Conservation (phyloP, 2,329 filamentous ascomycete species). For the Pochonia chlamydosporia region DNA sequence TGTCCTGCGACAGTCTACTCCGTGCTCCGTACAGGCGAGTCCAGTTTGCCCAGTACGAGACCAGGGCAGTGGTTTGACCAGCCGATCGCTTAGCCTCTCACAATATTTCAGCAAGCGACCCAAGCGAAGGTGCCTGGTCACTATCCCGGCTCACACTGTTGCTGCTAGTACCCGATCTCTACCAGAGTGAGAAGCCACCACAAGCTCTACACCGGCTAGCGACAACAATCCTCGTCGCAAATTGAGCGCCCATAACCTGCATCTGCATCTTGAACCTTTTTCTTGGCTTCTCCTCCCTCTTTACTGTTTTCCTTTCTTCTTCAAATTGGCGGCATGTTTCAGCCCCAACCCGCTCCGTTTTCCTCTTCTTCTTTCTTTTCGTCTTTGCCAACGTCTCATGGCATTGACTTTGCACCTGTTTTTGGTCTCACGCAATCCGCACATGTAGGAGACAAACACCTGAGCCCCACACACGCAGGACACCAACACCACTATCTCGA, state of each 20-base stretch:
- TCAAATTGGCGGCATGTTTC: conserved; percentile 41
- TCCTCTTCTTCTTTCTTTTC: conserved; percentile 35
- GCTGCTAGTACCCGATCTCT: conserved; percentile 7
- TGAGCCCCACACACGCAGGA: conserved; percentile 7
- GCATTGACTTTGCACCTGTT: conserved; percentile 22
- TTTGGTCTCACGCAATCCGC: conserved; percentile 13
- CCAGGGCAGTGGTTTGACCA: background rate
- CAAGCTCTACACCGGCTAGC: background rate
- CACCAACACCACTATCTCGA: conserved; percentile 9
- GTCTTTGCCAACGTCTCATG: conserved; percentile 26
- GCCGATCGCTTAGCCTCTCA: conserved; percentile 1
- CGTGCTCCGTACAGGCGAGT: background rate
- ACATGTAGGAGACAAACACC: conserved; percentile 7
- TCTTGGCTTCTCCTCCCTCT: background rate
- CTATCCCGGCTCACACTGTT: background rate
- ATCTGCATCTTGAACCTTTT: background rate
- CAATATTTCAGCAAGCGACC: conserved; percentile 1
- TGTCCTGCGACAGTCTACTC: background rate
- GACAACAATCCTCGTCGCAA: background rate
- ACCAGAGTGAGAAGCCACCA: background rate
- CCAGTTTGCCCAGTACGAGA: background rate
- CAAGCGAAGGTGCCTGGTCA: too few species aligned
- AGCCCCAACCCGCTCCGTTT: conserved; percentile 46
- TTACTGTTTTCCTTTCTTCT: background rate
- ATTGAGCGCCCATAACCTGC: background rate